phyloP scores from a whole-genome alignment of 1,284 basidiomycete genomes.

The Sporisorium exsertum region DNA sequence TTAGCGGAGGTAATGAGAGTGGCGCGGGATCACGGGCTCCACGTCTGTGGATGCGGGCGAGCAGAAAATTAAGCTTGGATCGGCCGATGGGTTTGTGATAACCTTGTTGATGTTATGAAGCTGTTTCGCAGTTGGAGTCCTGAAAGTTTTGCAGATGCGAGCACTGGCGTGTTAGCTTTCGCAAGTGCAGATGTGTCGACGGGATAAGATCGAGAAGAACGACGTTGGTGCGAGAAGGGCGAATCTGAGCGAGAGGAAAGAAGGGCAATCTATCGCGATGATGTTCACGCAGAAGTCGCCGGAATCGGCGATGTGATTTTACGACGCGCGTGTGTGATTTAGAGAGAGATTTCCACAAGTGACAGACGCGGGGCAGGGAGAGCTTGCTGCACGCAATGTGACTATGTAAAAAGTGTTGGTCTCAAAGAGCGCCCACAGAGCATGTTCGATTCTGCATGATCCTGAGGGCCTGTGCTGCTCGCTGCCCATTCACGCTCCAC shows the following conservation, averaged over 20 bases:
- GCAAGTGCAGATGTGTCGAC: not conserved
- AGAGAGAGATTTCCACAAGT: not conserved
- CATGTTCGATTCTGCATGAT: constrained; percentile 16
- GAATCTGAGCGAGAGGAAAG: too few species aligned
- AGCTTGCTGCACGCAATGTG: not conserved
- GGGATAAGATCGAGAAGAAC: not conserved
- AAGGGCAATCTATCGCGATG: constrained; percentile 4
- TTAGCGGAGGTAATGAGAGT: not conserved
- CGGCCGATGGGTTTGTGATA: not conserved
- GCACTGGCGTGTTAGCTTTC: not conserved
- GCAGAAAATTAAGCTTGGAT: not conserved
- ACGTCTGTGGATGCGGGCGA: not conserved
- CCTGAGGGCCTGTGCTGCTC: constrained; percentile 17
- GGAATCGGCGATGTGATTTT: constrained; percentile 16
- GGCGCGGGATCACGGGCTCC: not conserved
- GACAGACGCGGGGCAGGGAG: constrained; percentile 8
- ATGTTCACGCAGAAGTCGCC: not conserved
- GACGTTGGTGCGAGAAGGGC: not conserved
- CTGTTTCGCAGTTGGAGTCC: not conserved
- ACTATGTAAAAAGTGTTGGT: constrained; percentile 31
- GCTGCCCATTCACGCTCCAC: constrained; percentile 11
- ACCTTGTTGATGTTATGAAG: not conserved
- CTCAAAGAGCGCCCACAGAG: constrained; percentile 12
- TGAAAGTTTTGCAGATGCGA: too few species aligned
- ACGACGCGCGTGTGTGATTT: constrained; percentile 14